Evolutionary conservation across 352 stramenopile genomes (phyloP), one percentile per base, ranked within the genome.

Genomic region (Pythium periplocum): DNA sequence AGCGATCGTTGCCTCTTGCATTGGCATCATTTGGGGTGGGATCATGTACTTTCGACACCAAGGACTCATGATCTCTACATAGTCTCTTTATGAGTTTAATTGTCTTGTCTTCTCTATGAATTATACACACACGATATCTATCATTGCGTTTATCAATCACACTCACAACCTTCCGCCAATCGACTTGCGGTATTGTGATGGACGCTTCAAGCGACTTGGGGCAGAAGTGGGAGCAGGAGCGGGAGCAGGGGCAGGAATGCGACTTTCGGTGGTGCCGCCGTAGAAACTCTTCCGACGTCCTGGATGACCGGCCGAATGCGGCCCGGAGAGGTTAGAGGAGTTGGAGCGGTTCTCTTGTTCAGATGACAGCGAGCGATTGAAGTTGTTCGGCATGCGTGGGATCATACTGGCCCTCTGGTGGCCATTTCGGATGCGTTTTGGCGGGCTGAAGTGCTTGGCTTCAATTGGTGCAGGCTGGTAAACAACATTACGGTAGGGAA

Each of bases 121-220:
- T 57, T 43, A 37, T 37, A 5, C 38, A 0, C 17, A 38, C 17
- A 46, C 11, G 41, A 33, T 33, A 50, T 31, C 4, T 11, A 35
- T 6, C 36, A 33, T 50, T 44, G 8, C 37, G 8, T 35, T 30
- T 6, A 26, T 26, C 17, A 26, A 26, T 26, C 17, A 26, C 17
- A 26, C 33, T 56, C 41, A 68, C 39, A 61, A 45, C 36, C 61
- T 7, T 3, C 61, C 61, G 4, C 61, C 55, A 5, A 68, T 59
- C 2, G 61, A 68, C 40, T 68, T 68, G 31, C 61, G 61, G 17
- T 58, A 68, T 35, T 68, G 55, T n/a, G 45, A 56, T 6, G 61
- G 61, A 52, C 48, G 44, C 44, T 66, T 66, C 32, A 66, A 49
- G 32, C 59, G 52, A 48, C 59, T 66, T 8, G 48, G 34, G 4